Base-by-base conservation (phyloP, 2,329 filamentous ascomycete genomes). In the Davidsoniella neocaledoniae region DNA sequence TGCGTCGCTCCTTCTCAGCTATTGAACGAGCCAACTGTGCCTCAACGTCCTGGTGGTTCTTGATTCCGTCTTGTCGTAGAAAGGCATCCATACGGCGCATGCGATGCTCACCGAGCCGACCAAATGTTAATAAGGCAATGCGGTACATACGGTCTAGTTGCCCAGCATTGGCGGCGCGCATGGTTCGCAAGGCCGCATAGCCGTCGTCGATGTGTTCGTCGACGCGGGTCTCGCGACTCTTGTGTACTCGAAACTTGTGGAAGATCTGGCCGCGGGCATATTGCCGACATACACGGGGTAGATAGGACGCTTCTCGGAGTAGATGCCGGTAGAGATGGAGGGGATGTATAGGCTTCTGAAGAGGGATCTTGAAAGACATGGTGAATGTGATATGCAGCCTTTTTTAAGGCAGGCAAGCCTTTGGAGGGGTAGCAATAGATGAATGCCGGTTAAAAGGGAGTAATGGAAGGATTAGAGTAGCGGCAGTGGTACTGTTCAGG, bases 231-330 rank as follows among this genome's bases (percentile, higher is more conserved):
- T 61, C 57, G 52, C 66, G 56, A 10, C 57, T 23, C 3, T 55
- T 59, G 54, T 68, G 61, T 2, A 61, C 60, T n/a, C 65, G 66
- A 57, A 77, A 79, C 33, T 67, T 66, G 6, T 56, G 53, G 46
- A 63, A 62, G 43, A 79, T 70, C 33, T 64, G 64, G 5, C 62
- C 56, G 43, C 63, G 58, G 48, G 74, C 62, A 49, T 64, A 68
- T 2, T 63, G 59, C 38, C 68, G 69, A 52, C 72, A 72, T 38
- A 70, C 61, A 2, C 66, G 66, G 1, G 76, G 75, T 2, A 81
- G 70, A 58, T 81, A 81, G 25, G 72, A 70, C 38, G 68, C 65
- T 63, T 79, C 75, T 53, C 77, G 74, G 36, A 81, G 71, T 19
- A 81, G 63, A 52, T 74, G 68, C 50, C 77, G 70, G 60, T 77